Evolutionary conservation across 176 grass and related monocot species (phyloP).

Genomic region (Phragmites australis): DNA sequence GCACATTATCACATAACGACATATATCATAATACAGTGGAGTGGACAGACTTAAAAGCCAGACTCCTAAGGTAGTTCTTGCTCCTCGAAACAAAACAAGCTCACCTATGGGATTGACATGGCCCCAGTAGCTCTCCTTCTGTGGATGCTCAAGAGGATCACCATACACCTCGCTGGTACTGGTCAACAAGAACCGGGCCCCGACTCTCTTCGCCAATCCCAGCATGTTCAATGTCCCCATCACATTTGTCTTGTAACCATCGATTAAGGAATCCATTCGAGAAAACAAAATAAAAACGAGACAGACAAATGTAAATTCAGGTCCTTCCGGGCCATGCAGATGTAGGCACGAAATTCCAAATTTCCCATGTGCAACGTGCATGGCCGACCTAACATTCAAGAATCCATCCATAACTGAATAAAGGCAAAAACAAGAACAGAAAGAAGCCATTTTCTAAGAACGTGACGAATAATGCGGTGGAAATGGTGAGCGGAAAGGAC

Average conservation of each 20-base stretch:
- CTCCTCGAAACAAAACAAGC: constrained; percentile 25
- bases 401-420: constrained; percentile 5
- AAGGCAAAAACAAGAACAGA: not conserved
- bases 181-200: constrained; percentile 82
- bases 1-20: not conserved
- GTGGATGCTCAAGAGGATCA: constrained; percentile 93
- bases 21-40: constrained; percentile 2
- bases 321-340: not conserved
- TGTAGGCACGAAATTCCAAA: constrained; percentile 22
- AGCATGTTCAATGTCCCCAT: constrained; percentile 99
- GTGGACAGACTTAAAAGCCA: not conserved
- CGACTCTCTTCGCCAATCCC: constrained; percentile 91
- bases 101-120: constrained; percentile 95
- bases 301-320: constrained; percentile 15
- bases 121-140: constrained; percentile 96
- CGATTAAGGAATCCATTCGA: constrained; percentile 49
- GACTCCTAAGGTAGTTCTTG: not conserved
- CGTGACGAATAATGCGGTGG: not conserved
- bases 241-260: constrained; percentile 90
- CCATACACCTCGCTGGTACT: constrained; percentile 95
- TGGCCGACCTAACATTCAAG: not conserved
- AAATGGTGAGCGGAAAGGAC: constrained; percentile 49
- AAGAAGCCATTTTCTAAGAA: not conserved
- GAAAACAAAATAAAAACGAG: not conserved
- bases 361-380: not conserved